Conservation (phyloP, 257 asterid genomes). For the Salvia splendens region DNA sequence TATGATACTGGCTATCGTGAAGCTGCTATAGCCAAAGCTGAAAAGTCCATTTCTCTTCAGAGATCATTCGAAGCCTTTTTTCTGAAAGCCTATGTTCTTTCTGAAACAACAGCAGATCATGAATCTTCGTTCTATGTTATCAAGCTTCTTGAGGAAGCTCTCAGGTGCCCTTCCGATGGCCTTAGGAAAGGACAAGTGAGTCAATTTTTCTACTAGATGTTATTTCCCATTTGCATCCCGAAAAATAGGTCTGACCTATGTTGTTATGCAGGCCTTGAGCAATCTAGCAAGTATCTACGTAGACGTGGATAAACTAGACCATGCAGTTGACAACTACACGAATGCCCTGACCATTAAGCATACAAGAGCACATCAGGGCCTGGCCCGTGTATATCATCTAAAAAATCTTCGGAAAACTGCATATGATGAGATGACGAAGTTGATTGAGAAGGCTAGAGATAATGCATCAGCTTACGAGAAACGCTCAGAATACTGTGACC, state of each 20-base stretch:
- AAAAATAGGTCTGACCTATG: slow-evolving; percentile 24
- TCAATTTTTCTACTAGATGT: slow-evolving; percentile 1
- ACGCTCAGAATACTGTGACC: slow-evolving; percentile 88
- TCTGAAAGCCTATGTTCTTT: slow-evolving; percentile 81
- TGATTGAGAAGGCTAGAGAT: slow-evolving; percentile 80
- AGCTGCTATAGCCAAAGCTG: slow-evolving; percentile 90
- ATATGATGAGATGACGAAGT: slow-evolving; percentile 93
- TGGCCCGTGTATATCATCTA: slow-evolving; percentile 92
- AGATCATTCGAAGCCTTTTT: slow-evolving; percentile 97
- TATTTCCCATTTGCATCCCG: background rate
- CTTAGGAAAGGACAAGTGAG: slow-evolving; percentile 98
- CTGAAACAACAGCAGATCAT: slow-evolving; percentile 70
- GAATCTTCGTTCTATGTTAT: slow-evolving; percentile 80
- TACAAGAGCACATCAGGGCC: slow-evolving; percentile 93
- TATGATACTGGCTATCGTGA: slow-evolving; percentile 85
- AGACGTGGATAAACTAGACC: slow-evolving; percentile 79
- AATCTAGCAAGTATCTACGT: slow-evolving; percentile 84
- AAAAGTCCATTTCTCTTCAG: slow-evolving; percentile 72
- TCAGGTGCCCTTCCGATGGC: slow-evolving; percentile 95
- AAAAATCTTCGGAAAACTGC: slow-evolving; percentile 82
- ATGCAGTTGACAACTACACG: slow-evolving; percentile 81
- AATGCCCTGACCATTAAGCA: slow-evolving; percentile 90
- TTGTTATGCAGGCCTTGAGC: slow-evolving; percentile 74
- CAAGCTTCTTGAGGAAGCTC: slow-evolving; percentile 91
- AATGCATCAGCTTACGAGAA: slow-evolving; percentile 97